phyloP scores from a whole-genome alignment of 139 green algal species.

The Chlorella sp. region DNA sequence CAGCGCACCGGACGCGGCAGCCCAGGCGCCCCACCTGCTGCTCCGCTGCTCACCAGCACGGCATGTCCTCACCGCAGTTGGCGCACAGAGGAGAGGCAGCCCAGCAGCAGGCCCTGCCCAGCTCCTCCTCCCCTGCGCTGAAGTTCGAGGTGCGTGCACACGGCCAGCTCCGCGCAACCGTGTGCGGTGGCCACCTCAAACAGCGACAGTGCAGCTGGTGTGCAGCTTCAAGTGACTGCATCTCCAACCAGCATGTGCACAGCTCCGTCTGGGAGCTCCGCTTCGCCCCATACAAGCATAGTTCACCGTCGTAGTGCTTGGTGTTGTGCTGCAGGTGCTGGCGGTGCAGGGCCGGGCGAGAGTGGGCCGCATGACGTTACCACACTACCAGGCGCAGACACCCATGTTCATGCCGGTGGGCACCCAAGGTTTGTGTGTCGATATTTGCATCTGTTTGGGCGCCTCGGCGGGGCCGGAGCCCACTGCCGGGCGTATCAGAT shows the following conservation, averaged over 20 bases:
- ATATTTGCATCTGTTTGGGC: too few relatives aligned
- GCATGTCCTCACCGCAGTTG: too few relatives aligned
- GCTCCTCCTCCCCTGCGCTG: constrained; percentile 32
- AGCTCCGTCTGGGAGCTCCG: background rate
- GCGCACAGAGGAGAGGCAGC: too few relatives aligned
- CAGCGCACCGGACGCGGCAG: too few relatives aligned
- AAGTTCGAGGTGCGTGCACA: constrained; percentile 35
- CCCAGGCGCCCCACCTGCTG: too few relatives aligned
- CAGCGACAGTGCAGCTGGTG: background rate
- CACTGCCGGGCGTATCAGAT: too few relatives aligned
- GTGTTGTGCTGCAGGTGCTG: constrained; percentile 44
- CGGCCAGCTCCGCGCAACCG: background rate
- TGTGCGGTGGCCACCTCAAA: background rate
- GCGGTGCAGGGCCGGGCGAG: constrained; percentile 66
- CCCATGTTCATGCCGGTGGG: constrained; percentile 99
- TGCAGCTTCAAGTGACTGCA: background rate
- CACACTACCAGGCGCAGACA: constrained; percentile 77
- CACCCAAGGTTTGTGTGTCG: constrained; percentile 75
- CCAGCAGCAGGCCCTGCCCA: constrained; percentile 16
- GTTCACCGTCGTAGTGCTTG: background rate
- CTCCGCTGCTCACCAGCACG: too few relatives aligned
- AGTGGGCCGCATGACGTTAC: constrained; percentile 69
- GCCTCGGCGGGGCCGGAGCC: too few relatives aligned
- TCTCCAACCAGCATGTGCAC: background rate
- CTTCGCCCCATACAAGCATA: background rate